These are phyloP conservation scores for Tulasnella calospora DNA, from an alignment of 768 basidiomycete species.

Conservation along the genomic window DNA sequence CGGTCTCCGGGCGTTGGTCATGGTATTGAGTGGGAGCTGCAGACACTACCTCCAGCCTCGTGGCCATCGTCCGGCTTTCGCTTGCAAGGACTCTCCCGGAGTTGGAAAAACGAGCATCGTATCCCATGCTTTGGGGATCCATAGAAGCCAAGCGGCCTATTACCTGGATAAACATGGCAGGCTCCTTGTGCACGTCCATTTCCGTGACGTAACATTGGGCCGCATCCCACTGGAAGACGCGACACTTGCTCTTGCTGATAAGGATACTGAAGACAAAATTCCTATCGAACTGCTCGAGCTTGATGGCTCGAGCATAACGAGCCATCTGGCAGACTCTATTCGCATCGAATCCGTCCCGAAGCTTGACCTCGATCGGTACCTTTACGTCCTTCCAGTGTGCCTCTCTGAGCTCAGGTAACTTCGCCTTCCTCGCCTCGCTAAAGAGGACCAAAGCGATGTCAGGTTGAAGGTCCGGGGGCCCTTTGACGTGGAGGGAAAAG, in stretches of 20 bases:
- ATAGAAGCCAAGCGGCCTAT: slow-evolving; percentile 2
- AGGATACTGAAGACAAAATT: background rate
- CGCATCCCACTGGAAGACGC: slow-evolving; percentile 10
- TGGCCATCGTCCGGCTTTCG: background rate
- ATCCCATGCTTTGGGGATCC: background rate
- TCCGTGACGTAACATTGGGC: background rate
- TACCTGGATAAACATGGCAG: background rate
- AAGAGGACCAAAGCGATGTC: background rate
- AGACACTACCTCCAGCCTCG: background rate
- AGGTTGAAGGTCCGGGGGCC: background rate
- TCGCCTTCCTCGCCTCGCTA: background rate
- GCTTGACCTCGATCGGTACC: background rate
- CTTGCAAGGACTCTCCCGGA: background rate
- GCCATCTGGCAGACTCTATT: slow-evolving; percentile 5
- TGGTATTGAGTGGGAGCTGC: background rate
- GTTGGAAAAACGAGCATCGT: background rate
- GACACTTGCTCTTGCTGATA: slow-evolving; percentile 10
- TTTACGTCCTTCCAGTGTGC: slow-evolving; percentile 4
- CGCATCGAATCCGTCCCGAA: background rate
- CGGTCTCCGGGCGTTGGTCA: background rate
- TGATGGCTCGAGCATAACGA: slow-evolving; percentile 9
- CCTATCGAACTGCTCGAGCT: slow-evolving; percentile 1
- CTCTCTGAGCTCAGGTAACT: no score
- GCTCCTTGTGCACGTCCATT: background rate
- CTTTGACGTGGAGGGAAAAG: background rate